phyloP scores from a whole-genome alignment of 176 grass and related monocot genomes.

The Coix lacrymajobi region DNA sequence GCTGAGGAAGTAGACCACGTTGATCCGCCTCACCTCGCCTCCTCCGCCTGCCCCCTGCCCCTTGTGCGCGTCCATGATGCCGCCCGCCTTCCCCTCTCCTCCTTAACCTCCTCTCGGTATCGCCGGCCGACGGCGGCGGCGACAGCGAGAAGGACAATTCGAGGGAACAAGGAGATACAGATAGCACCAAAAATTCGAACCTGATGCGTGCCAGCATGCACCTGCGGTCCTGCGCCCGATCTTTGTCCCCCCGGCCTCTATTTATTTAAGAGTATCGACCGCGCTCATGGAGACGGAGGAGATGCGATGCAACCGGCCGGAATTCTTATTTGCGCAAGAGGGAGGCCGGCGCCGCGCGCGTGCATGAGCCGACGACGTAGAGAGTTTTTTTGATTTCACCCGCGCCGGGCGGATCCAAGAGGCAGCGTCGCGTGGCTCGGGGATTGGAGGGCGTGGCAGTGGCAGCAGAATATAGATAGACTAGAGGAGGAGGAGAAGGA shows the following conservation, averaged over 20 bases:
- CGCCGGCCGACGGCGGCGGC: not conserved
- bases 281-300: not conserved
- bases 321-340: not conserved
- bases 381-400: not conserved
- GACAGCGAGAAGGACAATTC: slow-evolving; percentile 13
- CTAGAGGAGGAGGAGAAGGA: too few relatives aligned
- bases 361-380: not conserved
- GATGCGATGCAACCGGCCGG: not conserved
- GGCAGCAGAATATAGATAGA: not conserved
- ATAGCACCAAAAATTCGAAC: not conserved
- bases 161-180: not conserved
- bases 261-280: slow-evolving; percentile 5
- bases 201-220: not conserved
- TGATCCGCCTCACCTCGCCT: slow-evolving; percentile 47
- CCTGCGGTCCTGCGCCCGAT: not conserved
- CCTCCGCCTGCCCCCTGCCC: not conserved
- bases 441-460: slow-evolving; percentile 22
- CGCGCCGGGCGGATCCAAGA: not conserved
- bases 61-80: slow-evolving; percentile 9
- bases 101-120: not conserved
- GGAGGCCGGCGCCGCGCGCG: slow-evolving; percentile 17
- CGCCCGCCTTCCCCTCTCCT: not conserved
- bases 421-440: slow-evolving; percentile 16
- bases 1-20: slow-evolving; percentile 74
- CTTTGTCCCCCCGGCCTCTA: not conserved